A percentile compares a stretch with the other conserved stretches of the same genome.
Evolutionary conservation across 75 land plant species (phyloP).

Genomic region (Cunninghamia lanceolata): DNA sequence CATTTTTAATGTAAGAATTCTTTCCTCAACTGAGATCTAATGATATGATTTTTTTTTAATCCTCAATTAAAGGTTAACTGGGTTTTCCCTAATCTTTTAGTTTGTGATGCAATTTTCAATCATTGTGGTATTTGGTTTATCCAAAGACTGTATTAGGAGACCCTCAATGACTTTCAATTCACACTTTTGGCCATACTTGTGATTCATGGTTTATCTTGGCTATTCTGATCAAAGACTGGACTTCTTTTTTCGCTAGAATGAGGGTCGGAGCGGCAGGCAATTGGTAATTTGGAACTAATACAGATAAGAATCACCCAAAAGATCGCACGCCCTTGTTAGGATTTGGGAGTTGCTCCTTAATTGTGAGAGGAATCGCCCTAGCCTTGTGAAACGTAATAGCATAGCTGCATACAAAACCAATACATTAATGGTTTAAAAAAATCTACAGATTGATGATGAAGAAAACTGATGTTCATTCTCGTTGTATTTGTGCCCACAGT

Average conservation of each 20-base stretch:
- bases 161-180: neutral
- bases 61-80: too few relatives aligned
- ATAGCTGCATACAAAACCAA: too few relatives aligned
- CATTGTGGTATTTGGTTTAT: neutral
- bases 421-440: too few relatives aligned
- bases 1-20: neutral
- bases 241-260: neutral
- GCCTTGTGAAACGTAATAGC: neutral
- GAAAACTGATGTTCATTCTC: too few relatives aligned
- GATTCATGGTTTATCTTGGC: neutral
- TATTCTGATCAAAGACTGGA: neutral
- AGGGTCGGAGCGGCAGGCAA: too few relatives aligned
- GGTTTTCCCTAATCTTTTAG: neutral
- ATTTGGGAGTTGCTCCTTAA: neutral
- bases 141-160: neutral
- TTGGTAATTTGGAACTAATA: neutral
- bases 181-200: neutral
- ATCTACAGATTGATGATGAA: too few relatives aligned
- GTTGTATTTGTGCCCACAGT: too few relatives aligned
- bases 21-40: neutral
- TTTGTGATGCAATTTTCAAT: neutral
- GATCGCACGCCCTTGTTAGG: neutral
- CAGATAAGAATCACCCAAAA: neutral
- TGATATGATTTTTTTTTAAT: neutral
- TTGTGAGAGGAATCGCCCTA: neutral